Conservation (phyloP, 2,329 filamentous ascomycete genomes). For the Aspergillus pseudonomiae region DNA sequence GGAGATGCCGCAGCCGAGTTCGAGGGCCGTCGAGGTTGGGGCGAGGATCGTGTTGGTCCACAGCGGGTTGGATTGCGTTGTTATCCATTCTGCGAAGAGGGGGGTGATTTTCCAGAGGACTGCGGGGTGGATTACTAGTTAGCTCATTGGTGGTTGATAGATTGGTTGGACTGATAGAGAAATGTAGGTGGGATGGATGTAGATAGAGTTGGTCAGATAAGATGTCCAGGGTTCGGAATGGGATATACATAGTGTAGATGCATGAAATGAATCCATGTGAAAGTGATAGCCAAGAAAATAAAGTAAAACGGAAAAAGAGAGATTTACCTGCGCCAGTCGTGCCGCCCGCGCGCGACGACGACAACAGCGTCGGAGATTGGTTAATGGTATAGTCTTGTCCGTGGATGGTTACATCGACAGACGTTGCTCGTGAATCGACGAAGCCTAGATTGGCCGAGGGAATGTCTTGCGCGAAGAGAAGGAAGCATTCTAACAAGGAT, state of each 20-base stretch:
- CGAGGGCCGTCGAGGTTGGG: conserved; percentile 64
- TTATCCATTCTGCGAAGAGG: conserved; percentile 78
- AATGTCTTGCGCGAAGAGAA: conserved; percentile 77
- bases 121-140: conserved; percentile 30
- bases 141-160: conserved; percentile 10
- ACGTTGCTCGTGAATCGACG: conserved; percentile 69
- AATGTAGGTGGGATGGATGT: neutral
- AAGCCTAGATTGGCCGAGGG: conserved; percentile 82
- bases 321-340: conserved; percentile 68
- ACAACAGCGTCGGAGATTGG: conserved; percentile 82
- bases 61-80: conserved; percentile 59
- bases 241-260: neutral
- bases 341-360: conserved; percentile 71
- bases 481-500: conserved; percentile 71
- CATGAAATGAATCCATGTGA: neutral
- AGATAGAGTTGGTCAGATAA: conserved; percentile 31
- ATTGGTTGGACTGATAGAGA: conserved; percentile 9
- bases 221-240: neutral
- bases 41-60: conserved; percentile 59
- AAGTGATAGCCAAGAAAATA: neutral
- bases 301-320: neutral
- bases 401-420: conserved; percentile 69
- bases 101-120: conserved; percentile 90
- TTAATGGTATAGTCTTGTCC: conserved; percentile 73
- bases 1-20: conserved; percentile 87